These are phyloP conservation scores for Neurospora intermedia DNA, from an alignment of 495 filamentous ascomycete species.

Conservation along the genomic window DNA sequence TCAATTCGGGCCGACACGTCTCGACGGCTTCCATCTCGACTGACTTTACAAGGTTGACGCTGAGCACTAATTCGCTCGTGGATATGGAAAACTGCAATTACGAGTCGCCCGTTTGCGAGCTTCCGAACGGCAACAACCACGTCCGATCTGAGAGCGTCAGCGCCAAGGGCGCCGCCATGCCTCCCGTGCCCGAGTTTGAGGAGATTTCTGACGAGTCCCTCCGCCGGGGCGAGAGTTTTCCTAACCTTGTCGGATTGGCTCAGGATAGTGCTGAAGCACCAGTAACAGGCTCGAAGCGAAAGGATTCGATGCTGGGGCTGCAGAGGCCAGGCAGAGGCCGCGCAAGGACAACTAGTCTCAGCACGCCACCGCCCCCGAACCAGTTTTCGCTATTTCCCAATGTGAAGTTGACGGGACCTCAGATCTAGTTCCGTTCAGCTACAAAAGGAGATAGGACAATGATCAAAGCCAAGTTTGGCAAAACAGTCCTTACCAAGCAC, in stretches of 20 bases:
- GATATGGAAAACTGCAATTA: slow-evolving; percentile 16
- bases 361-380: slow-evolving; percentile 28
- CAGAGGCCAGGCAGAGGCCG: slow-evolving; percentile 11
- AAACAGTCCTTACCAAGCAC: not conserved
- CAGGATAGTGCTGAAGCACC: slow-evolving; percentile 1
- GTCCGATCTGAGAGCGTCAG: slow-evolving; percentile 13
- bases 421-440: slow-evolving; percentile 7
- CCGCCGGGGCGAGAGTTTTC: slow-evolving; percentile 12
- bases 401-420: slow-evolving; percentile 12
- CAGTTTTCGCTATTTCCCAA: slow-evolving; percentile 32
- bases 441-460: not conserved
- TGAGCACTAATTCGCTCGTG: slow-evolving; percentile 29
- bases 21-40: slow-evolving; percentile 34
- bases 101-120: not conserved
- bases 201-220: slow-evolving; percentile 5
- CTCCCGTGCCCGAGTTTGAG: slow-evolving; percentile 21
- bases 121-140: not conserved
- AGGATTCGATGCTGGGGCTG: slow-evolving; percentile 14
- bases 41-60: slow-evolving; percentile 32
- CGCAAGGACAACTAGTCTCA: slow-evolving; percentile 25
- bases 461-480: not conserved
- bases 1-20: slow-evolving; percentile 24
- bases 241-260: slow-evolving; percentile 16
- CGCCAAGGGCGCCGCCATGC: slow-evolving; percentile 10
- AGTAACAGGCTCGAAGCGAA: slow-evolving; percentile 7